These are phyloP conservation scores for Podila epigama DNA, from an alignment of 192 early-diverging fungal genomes.

Conservation along the genomic window DNA sequence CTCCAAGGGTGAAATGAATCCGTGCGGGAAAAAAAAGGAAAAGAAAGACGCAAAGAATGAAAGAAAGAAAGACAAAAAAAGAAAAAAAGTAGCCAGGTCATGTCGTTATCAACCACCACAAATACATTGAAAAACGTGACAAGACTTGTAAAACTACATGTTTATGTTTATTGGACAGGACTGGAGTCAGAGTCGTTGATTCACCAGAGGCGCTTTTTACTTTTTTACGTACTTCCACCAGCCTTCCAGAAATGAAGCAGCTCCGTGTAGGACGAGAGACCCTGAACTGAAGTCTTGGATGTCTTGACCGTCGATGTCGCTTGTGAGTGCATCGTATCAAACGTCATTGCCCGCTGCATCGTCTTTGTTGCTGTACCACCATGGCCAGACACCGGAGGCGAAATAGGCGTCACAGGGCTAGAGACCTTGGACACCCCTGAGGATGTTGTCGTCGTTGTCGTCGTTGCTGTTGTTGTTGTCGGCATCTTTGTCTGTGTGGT, in stretches of 20 bases:
- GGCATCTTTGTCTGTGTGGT: not conserved
- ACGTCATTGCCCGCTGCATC: slow-evolving; percentile 34
- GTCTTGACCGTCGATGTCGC: slow-evolving; percentile 22
- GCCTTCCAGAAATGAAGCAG: slow-evolving; percentile 48
- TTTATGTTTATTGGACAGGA: no score
- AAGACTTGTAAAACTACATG: no score
- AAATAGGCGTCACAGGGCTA: not conserved
- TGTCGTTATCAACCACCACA: not conserved
- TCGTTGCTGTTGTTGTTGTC: not conserved
- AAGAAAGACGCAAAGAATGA: not conserved
- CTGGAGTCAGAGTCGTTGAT: no score
- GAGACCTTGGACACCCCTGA: not conserved
- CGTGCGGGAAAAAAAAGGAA: not conserved
- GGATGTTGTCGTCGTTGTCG: not conserved
- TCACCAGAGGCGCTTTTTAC: no score
- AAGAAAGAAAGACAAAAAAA: not conserved
- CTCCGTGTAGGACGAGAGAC: slow-evolving; percentile 29
- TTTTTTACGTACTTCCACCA: slow-evolving; percentile 12
- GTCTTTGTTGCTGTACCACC: slow-evolving; percentile 2
- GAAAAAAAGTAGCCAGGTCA: not conserved
- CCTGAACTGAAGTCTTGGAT: slow-evolving; percentile 25
- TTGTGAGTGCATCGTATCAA: slow-evolving; percentile 28
- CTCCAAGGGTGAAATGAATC: not conserved
- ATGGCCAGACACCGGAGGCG: not conserved
- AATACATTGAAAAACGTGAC: no score